Evolutionary conservation across 305 asterid genomes (phyloP).

Genomic region (Petunia hybrid): DNA sequence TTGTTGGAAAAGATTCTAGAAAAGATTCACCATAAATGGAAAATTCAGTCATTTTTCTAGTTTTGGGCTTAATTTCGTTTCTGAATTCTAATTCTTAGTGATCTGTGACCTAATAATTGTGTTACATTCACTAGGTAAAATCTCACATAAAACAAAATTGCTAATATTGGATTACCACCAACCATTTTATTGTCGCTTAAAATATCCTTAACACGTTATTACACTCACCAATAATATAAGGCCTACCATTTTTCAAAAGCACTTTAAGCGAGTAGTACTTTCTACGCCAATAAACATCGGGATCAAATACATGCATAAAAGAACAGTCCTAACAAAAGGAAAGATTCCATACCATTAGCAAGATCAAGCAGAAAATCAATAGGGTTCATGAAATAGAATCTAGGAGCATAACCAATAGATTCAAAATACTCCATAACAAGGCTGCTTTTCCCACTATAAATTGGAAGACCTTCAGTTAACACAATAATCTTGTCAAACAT

Average conservation of each 20-base stretch:
- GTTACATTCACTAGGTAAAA: background rate
- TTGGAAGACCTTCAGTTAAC: conserved; percentile 71
- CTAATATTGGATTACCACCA: background rate
- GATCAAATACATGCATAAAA: background rate
- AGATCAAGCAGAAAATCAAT: conserved; percentile 74
- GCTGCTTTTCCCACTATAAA: conserved; percentile 58
- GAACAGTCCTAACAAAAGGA: background rate
- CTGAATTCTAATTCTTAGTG: background rate
- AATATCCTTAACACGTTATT: no score
- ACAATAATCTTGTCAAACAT: conserved; percentile 80
- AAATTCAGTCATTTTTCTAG: background rate
- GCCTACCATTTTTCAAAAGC: background rate
- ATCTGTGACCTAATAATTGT: background rate
- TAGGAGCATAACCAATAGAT: conserved; percentile 63
- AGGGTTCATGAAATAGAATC: conserved; percentile 55
- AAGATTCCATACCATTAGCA: conserved; percentile 62
- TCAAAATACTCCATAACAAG: conserved; percentile 70
- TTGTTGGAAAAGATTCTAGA: background rate
- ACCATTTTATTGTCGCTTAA: background rate
- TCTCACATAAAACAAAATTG: background rate
- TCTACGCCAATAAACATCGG: background rate
- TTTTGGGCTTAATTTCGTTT: background rate
- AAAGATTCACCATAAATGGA: background rate
- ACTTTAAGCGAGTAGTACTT: background rate
- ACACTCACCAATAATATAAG: no score